Evolutionary conservation across 805 yeast genomes (phyloP).

Genomic region (Pichia membranifaciens): DNA sequence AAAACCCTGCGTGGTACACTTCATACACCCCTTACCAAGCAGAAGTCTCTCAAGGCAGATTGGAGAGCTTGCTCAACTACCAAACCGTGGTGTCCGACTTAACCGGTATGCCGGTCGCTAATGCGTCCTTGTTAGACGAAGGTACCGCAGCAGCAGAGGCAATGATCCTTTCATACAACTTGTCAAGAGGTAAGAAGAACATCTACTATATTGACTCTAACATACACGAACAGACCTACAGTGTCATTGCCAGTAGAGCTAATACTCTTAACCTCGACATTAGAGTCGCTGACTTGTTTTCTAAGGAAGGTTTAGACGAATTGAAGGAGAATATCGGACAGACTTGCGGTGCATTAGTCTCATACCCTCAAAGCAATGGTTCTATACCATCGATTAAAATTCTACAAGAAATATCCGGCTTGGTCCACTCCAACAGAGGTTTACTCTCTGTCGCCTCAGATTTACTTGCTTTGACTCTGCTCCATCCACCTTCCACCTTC

Average conservation of each 20-base stretch:
- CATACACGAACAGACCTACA: constrained; percentile 80
- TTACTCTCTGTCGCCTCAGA: constrained; percentile 86
- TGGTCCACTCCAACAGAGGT: constrained; percentile 67
- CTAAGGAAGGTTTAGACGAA: constrained; percentile 33
- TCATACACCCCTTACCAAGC: constrained; percentile 99
- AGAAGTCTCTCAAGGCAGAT: constrained; percentile 93
- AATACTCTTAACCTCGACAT: constrained; percentile 63
- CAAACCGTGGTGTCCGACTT: constrained; percentile 89
- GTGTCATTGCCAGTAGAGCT: constrained; percentile 77
- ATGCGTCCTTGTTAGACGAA: constrained; percentile 92
- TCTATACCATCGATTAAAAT: constrained; percentile 43
- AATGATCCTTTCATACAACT: constrained; percentile 74
- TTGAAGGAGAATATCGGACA: constrained; percentile 31
- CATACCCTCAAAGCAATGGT: constrained; percentile 90
- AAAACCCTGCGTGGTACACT: constrained; percentile 97
- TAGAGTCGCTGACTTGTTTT: constrained; percentile 47
- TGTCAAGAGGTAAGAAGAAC: constrained; percentile 57
- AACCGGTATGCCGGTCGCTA: constrained; percentile 92
- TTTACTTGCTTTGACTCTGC: constrained; percentile 76
- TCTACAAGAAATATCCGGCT: constrained; percentile 51
- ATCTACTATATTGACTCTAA: constrained; percentile 68
- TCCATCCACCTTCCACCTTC: constrained; percentile 77
- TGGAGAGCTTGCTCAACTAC: constrained; percentile 82
- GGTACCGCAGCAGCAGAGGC: constrained; percentile 98
- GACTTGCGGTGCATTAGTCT: constrained; percentile 78